phyloP scores from a whole-genome alignment of 73 alveolate genomes.

The Diophrys appendiculata region DNA sequence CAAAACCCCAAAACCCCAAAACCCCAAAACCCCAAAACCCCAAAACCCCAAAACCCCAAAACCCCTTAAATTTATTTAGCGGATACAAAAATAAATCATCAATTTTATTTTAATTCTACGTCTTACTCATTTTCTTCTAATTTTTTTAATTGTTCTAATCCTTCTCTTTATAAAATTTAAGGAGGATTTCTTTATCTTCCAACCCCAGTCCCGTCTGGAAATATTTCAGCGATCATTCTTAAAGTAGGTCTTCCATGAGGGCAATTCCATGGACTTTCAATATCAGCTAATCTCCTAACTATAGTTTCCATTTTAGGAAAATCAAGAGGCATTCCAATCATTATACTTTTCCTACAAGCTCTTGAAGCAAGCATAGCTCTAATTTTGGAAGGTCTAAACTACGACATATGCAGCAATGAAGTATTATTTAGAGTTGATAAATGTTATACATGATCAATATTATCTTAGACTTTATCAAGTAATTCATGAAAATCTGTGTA shows the following conservation, averaged over 20 bases:
- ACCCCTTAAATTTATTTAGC: no score
- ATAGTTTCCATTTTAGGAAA: slow-evolving; percentile 80
- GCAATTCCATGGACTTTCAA: slow-evolving; percentile 97
- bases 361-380: slow-evolving; percentile 84
- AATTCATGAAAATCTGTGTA: slow-evolving; percentile 44
- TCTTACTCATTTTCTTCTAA: no score
- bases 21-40: no score
- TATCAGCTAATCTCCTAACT: slow-evolving; percentile 75
- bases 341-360: slow-evolving; percentile 95
- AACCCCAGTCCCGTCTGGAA: no score
- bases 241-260: slow-evolving; percentile 99
- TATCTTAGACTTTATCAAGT: slow-evolving; percentile 20
- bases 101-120: no score
- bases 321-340: slow-evolving; percentile 90
- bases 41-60: no score
- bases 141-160: no score
- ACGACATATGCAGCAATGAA: slow-evolving; percentile 42
- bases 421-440: slow-evolving; percentile 16
- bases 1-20: no score
- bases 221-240: no score
- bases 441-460: slow-evolving; percentile 45
- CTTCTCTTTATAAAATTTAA: no score
- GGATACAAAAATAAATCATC: no score
- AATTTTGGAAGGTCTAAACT: slow-evolving; percentile 80
- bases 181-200: no score